These are phyloP conservation scores for Bacidia gigantensis DNA, from an alignment of 495 filamentous ascomycete species.

Conservation along the genomic window DNA sequence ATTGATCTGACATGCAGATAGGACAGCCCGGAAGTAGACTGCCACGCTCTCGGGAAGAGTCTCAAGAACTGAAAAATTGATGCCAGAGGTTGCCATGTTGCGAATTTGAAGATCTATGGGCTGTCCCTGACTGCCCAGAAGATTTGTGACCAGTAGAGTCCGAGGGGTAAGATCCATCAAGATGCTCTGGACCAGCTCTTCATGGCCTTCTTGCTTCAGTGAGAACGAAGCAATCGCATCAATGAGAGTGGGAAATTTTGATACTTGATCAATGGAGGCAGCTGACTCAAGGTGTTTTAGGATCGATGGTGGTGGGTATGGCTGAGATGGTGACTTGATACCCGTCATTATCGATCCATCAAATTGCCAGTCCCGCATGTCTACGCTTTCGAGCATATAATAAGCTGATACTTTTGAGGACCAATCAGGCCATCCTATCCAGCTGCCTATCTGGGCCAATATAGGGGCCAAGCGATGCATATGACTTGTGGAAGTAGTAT, in stretches of 20 bases:
- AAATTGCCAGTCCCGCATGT: conserved; percentile 45
- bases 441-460: conserved; percentile 65
- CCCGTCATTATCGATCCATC: conserved; percentile 38
- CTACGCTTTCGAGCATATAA: conserved; percentile 58
- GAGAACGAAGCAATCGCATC: conserved; percentile 33
- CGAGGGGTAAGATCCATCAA: conserved; percentile 43
- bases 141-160: conserved; percentile 48
- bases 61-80: conserved; percentile 48
- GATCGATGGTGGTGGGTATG: conserved; percentile 56
- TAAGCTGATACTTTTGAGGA: conserved; percentile 37
- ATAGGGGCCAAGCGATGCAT: conserved; percentile 50
- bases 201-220: conserved; percentile 17
- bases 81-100: conserved; percentile 42
- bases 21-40: conserved; percentile 68
- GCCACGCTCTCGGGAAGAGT: conserved; percentile 72
- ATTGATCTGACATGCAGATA: conserved; percentile 63
- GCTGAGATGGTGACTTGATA: conserved; percentile 38
- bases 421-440: conserved; percentile 76
- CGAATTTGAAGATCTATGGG: conserved; percentile 18
- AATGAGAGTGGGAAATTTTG: conserved; percentile 46
- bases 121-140: conserved; percentile 28
- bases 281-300: conserved; percentile 45
- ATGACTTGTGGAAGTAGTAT: conserved; percentile 44
- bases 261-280: conserved; percentile 21
- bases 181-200: conserved; percentile 19